Percentiles rank a stretch among this genome's conserved stretches.
phyloP scores from a whole-genome alignment of 805 yeast species.

The Schwanniomyces vanrijiae region DNA sequence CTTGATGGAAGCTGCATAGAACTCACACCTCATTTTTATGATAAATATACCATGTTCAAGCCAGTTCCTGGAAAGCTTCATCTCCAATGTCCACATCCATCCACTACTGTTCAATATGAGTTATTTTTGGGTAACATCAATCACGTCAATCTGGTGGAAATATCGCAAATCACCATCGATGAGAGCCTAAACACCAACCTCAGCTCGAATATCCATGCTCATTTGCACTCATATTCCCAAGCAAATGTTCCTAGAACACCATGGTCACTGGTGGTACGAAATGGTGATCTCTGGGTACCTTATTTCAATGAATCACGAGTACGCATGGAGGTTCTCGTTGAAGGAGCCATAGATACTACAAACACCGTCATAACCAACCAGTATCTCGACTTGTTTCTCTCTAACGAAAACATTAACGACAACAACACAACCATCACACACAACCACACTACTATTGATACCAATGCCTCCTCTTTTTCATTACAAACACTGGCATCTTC shows the following conservation, averaged over 20 bases:
- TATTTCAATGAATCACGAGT: conserved; percentile 43
- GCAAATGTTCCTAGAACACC: background rate
- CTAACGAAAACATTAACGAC: too few relatives aligned
- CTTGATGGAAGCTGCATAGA: conserved; percentile 31
- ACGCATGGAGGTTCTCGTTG: conserved; percentile 43
- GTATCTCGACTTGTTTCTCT: conserved; percentile 14
- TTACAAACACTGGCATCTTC: background rate
- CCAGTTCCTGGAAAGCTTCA: conserved; percentile 24
- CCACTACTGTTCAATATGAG: conserved; percentile 27
- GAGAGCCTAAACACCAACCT: background rate
- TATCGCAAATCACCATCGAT: conserved; percentile 15
- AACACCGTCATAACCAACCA: conserved; percentile 33
- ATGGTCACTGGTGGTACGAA: background rate
- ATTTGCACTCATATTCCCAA: background rate
- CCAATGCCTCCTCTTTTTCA: too few relatives aligned
- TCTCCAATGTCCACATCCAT: conserved; percentile 27
- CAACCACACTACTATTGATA: background rate
- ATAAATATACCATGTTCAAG: conserved; percentile 24
- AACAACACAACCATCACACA: too few relatives aligned
- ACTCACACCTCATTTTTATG: conserved; percentile 23
- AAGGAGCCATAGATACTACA: conserved; percentile 39
- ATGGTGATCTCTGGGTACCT: conserved; percentile 39
- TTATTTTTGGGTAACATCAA: conserved; percentile 28
- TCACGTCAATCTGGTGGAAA: conserved; percentile 21
- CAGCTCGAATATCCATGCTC: too few relatives aligned